Evolutionary conservation across 1,284 basidiomycete species (phyloP), one percentile per base, ranked within the genome.

Genomic region (Cryptococcus sp.): DNA sequence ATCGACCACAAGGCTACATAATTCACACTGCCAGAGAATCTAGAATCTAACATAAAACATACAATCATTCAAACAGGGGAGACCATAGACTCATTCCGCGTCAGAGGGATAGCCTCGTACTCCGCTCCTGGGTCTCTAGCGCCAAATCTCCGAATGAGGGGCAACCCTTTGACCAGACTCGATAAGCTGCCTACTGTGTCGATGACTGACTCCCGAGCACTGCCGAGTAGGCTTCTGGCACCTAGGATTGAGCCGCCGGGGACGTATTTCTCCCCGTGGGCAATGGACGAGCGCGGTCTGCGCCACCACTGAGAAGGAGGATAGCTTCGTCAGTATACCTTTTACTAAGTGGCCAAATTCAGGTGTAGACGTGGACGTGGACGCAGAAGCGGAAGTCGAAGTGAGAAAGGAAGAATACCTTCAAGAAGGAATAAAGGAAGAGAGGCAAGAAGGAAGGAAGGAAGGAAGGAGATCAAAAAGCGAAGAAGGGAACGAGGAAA

Each of bases 281-380:
- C 84, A 47, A 92, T 63, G 63, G 88, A 89, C 39, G 81, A 82
- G 65, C 68, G 71, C 0, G 91, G 91, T 50, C 91, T 81, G 59
- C 80, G 83, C 91, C 91, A 94, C 87, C 89, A 88, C 74, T 75
- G 50, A 6, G 39, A 1, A 15, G 75, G 50, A 6, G 39, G 2
- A 15, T 27, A 17, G 17, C 41, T 35, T 52, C 47, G 49, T 20
- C 11, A 19, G 13, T 7, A 17, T 57, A 22, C 17, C n/a, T 25
- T 10, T 16, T 50, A 39, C 35, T 6, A n/a, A 11, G 40, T 31
- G 17, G 1, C n/a, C 13, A 22, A 54, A 48, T 46, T 47, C 41
- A 27, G 19, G 35, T n/a, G n/a, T n/a, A n/a, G n/a, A n/a, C n/a
- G 10, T 11, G 11, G 15, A 8, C 31, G 11, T 49, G 5, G 8